Evolutionary conservation across 164 flowering plant genomes (phyloP).

Genomic region (Tinospora cordifolia): DNA sequence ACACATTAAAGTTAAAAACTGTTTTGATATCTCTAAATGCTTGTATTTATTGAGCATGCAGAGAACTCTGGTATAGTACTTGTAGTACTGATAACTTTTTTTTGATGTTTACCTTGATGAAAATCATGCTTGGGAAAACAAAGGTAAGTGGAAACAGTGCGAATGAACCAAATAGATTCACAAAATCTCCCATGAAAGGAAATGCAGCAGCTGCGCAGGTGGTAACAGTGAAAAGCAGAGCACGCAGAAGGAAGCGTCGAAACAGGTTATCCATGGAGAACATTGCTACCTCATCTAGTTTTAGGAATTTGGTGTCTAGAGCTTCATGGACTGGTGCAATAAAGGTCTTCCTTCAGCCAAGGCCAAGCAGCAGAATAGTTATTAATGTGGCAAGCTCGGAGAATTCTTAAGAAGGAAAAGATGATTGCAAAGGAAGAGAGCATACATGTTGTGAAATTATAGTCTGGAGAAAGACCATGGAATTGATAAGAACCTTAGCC

Average conservation of each 20-base stretch:
- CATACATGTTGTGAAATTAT: conserved; percentile 51
- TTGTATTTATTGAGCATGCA: not conserved
- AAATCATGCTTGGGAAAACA: conserved; percentile 50
- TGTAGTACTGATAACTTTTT: not conserved
- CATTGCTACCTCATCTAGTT: conserved; percentile 22
- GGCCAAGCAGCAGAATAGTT: too few relatives aligned
- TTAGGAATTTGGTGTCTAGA: conserved; percentile 45
- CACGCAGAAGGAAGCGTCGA: conserved; percentile 28
- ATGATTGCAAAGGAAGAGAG: not conserved
- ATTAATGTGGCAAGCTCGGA: too few relatives aligned
- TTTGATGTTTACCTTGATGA: conserved; percentile 31
- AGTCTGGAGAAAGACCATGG: conserved; percentile 37
- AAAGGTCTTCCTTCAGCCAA: conserved; percentile 28
- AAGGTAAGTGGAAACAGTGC: conserved; percentile 41
- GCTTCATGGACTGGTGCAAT: conserved; percentile 45
- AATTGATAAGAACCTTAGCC: conserved; percentile 39
- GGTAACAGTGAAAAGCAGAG: conserved; percentile 24
- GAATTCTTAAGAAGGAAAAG: too few relatives aligned
- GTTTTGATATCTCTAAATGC: too few relatives aligned
- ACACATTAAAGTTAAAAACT: not conserved
- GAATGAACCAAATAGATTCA: conserved; percentile 45
- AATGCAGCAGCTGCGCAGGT: conserved; percentile 40
- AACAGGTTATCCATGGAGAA: conserved; percentile 28
- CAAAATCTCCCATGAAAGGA: conserved; percentile 59
- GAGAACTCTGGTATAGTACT: not conserved